Conservation (phyloP, 768 basidiomycete species). For the Suillus americanus region DNA sequence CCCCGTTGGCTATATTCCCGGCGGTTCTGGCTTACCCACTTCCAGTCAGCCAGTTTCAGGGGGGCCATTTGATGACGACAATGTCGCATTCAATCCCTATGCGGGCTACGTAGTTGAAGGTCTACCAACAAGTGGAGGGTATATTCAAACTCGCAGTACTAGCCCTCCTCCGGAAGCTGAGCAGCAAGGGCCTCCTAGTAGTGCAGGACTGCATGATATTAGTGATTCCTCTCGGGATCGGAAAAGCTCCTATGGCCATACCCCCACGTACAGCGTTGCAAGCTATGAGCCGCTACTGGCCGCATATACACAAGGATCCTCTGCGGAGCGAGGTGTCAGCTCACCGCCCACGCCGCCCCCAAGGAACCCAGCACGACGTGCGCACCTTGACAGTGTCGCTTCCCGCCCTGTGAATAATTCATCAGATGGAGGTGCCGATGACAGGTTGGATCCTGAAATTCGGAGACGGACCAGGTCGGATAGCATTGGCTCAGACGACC, state of each 20-base stretch:
- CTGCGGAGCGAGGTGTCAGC: conserved; percentile 20
- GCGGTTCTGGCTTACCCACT: conserved; percentile 18
- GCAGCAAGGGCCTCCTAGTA: conserved; percentile 12
- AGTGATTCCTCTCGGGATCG: conserved; percentile 29
- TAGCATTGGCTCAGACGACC: conserved; percentile 17
- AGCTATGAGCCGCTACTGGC: conserved; percentile 64
- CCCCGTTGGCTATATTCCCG: conserved; percentile 12
- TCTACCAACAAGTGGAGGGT: conserved; percentile 33
- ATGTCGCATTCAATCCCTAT: conserved; percentile 50
- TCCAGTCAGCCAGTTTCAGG: conserved; percentile 37
- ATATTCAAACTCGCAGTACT: conserved; percentile 45
- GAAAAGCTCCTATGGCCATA: conserved; percentile 39
- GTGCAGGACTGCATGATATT: conserved; percentile 19
- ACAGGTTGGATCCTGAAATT: conserved; percentile 23
- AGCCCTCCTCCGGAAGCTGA: conserved; percentile 42
- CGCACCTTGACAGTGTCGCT: conserved; percentile 3
- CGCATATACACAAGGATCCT: conserved; percentile 34
- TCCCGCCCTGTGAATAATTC: conserved; percentile 11
- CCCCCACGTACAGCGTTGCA: conserved; percentile 49
- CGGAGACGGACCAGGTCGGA: conserved; percentile 21
- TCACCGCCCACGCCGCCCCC: conserved; percentile 24
- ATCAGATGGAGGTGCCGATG: conserved; percentile 26
- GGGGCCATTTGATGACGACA: conserved; percentile 19
- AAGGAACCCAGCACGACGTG: conserved; percentile 27
- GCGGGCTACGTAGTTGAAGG: conserved; percentile 37